These are phyloP conservation scores for Fremontodendron californicum DNA, from an alignment of 345 rosid species.

Conservation along the genomic window DNA sequence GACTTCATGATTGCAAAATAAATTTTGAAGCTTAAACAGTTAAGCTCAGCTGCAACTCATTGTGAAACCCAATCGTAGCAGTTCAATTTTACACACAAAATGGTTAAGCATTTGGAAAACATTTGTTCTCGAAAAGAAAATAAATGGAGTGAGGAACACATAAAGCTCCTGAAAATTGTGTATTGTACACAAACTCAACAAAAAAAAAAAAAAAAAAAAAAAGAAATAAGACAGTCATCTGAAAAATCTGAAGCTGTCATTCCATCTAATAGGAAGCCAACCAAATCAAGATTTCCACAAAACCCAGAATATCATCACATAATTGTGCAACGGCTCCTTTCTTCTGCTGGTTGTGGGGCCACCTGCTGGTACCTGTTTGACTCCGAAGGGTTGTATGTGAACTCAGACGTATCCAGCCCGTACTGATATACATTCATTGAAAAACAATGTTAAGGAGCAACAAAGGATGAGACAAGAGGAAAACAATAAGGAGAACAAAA, in stretches of 20 bases:
- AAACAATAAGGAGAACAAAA: not conserved
- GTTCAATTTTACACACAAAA: conserved; percentile 16
- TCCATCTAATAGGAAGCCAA: conserved; percentile 19
- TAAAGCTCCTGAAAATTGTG: conserved; percentile 23
- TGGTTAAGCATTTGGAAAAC: conserved; percentile 14
- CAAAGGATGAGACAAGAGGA: not conserved
- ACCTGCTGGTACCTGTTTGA: conserved; percentile 69
- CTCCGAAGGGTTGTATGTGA: conserved; percentile 88
- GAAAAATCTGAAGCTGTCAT: conserved; percentile 19
- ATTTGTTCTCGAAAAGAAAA: not conserved
- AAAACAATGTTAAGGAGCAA: conserved; percentile 14
- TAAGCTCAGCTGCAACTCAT: conserved; percentile 5
- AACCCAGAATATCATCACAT: conserved; percentile 41
- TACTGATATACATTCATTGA: conserved; percentile 47
- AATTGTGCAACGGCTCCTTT: conserved; percentile 82
- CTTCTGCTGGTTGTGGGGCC: conserved; percentile 62
- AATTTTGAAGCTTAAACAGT: not conserved
- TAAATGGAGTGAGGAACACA: not conserved
- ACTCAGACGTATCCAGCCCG: conserved; percentile 93
- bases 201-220: conserved; percentile 10
- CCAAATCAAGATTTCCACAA: not conserved
- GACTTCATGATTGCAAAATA: not conserved
- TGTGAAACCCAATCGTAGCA: not conserved
- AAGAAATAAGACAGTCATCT: conserved; percentile 28
- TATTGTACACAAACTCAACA: conserved; percentile 24